phyloP scores from a whole-genome alignment of 257 asterid species.

The Coffea eugenioides region DNA sequence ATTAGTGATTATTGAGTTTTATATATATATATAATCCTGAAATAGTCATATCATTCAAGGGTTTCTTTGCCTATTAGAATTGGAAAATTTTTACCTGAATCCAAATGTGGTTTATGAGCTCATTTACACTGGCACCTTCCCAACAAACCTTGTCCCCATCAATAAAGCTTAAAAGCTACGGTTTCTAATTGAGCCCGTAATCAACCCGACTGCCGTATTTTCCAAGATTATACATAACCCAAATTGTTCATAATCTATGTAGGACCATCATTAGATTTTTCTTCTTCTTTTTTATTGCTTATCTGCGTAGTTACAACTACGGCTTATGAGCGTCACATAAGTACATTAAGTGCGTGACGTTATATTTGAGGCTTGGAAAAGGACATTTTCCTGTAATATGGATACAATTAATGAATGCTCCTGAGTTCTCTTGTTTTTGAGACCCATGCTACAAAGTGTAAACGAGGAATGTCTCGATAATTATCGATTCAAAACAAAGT shows the following conservation, averaged over 20 bases:
- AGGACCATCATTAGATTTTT: background rate
- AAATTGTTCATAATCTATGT: background rate
- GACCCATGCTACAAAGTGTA: background rate
- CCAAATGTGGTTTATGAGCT: background rate
- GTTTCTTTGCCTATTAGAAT: background rate
- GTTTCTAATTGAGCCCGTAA: background rate
- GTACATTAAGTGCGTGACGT: slow-evolving; percentile 2
- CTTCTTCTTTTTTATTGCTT: background rate
- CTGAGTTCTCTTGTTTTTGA: background rate
- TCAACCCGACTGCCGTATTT: background rate
- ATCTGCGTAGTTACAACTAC: background rate
- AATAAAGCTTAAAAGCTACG: background rate
- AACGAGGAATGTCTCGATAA: background rate
- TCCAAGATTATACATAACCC: background rate
- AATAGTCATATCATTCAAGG: background rate
- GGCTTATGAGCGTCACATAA: background rate
- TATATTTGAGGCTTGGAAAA: background rate
- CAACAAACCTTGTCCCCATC: slow-evolving; percentile 1
- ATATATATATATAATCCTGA: too few relatives aligned
- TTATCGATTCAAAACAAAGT: too few relatives aligned
- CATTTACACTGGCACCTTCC: background rate
- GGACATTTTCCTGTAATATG: background rate
- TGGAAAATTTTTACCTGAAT: too few relatives aligned
- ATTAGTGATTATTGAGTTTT: background rate
- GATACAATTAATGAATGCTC: background rate